Percentiles rank a stretch among this genome's conserved stretches.
Conservation (phyloP, 2,329 filamentous ascomycete species). For the Exophiala sideris region DNA sequence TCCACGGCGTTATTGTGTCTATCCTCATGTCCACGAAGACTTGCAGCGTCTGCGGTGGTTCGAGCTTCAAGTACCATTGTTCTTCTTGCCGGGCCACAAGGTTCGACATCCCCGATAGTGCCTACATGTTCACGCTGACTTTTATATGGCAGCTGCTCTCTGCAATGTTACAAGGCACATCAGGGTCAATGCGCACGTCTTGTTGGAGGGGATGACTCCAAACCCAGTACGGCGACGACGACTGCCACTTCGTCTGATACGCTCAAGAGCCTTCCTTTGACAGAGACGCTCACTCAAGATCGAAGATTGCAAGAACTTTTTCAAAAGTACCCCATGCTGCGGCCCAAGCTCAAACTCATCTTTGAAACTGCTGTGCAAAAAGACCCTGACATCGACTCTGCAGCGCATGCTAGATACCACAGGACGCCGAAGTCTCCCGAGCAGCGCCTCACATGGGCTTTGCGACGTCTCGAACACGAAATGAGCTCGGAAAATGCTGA, state of each 20-base stretch:
- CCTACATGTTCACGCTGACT: constrained; percentile 7
- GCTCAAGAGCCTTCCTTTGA: neutral
- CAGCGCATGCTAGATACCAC: neutral
- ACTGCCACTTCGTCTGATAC: neutral
- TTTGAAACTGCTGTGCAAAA: constrained; percentile 36
- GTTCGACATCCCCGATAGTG: constrained; percentile 22
- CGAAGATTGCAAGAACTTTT: constrained; percentile 32
- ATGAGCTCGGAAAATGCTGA: constrained; percentile 15
- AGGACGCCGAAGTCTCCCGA: constrained; percentile 8
- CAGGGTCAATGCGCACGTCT: constrained; percentile 39
- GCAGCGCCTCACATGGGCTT: constrained; percentile 13
- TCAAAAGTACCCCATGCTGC: constrained; percentile 38
- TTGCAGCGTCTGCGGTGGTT: constrained; percentile 32
- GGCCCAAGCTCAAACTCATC: constrained; percentile 40
- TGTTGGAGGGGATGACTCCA: constrained; percentile 12
- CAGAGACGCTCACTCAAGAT: constrained; percentile 12
- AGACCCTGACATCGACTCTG: constrained; percentile 32
- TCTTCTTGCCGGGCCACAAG: constrained; percentile 31
- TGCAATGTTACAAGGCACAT: constrained; percentile 44
- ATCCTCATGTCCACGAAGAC: constrained; percentile 6
- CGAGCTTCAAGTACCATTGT: constrained; percentile 34
- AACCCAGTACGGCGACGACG: neutral
- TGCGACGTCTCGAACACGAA: constrained; percentile 7
- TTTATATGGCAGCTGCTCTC: constrained; percentile 40
- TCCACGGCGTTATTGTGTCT: neutral